Percentiles rank a stretch among this genome's conserved stretches.
phyloP scores from a whole-genome alignment of 768 basidiomycete species.

The Boletus pseudopeckii region DNA sequence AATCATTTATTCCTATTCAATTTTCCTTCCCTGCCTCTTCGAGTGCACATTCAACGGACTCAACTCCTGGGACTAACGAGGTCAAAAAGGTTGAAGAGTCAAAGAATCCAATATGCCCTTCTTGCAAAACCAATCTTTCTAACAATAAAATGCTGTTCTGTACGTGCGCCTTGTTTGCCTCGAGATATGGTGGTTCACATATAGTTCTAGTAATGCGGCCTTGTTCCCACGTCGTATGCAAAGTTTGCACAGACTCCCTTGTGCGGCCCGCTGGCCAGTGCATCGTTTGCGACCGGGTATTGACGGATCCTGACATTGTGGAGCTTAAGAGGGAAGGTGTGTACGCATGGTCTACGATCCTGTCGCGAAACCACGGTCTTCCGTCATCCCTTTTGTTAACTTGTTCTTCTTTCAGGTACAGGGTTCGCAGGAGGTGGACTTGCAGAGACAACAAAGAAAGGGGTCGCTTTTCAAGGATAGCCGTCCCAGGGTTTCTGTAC shows the following conservation, averaged over 20 bases:
- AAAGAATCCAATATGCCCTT: conserved; percentile 73
- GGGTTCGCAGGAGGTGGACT: conserved; percentile 94
- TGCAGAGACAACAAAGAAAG: conserved; percentile 79
- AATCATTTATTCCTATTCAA: conserved; percentile 76
- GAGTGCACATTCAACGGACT: conserved; percentile 37
- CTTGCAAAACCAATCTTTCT: conserved; percentile 81
- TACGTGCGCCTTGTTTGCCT: conserved; percentile 36
- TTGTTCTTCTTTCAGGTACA: conserved; percentile 52
- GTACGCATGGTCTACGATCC: conserved; percentile 10
- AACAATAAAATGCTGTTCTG: conserved; percentile 71
- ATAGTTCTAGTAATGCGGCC: conserved; percentile 63
- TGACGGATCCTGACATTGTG: conserved; percentile 71
- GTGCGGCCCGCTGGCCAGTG: conserved; percentile 78
- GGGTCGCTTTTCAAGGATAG: conserved; percentile 84
- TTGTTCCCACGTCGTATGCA: conserved; percentile 91
- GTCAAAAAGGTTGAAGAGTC: conserved; percentile 50
- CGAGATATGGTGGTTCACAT: neutral
- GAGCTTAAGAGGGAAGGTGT: conserved; percentile 86
- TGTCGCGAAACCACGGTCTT: neutral
- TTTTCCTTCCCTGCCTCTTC: conserved; percentile 55
- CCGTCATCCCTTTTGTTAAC: neutral
- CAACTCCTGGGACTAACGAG: conserved; percentile 35
- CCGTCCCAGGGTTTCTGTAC: neutral
- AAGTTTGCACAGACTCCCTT: conserved; percentile 86
- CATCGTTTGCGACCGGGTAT: conserved; percentile 72